A percentile compares a stretch with the other conserved stretches of the same genome.
phyloP scores from a whole-genome alignment of 2,329 filamentous ascomycete species.

The Cladobotryum protrusum region DNA sequence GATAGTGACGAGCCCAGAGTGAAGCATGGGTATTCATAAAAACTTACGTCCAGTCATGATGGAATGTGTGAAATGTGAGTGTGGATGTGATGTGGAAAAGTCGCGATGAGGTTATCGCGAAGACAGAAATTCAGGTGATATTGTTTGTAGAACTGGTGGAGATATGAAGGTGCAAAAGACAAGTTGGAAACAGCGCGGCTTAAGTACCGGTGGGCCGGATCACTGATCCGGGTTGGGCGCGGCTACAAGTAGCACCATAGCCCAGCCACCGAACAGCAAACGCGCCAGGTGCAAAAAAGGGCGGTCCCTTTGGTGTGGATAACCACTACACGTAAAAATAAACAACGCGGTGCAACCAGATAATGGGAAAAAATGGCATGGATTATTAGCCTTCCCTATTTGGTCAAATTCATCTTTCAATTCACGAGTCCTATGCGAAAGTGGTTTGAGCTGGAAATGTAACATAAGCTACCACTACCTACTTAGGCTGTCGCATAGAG shows the following conservation, averaged over 20 bases:
- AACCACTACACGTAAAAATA: background rate
- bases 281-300: background rate
- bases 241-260: background rate
- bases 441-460: too few species aligned
- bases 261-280: background rate
- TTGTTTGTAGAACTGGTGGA: conserved; percentile 1
- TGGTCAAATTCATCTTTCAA: background rate
- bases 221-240: conserved; percentile 29
- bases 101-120: conserved; percentile 5
- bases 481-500: too few species aligned
- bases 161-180: conserved; percentile 15
- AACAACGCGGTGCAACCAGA: background rate
- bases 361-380: background rate
- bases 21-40: too few species aligned
- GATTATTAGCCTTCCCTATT: background rate
- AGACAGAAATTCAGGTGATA: conserved; percentile 5
- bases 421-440: background rate
- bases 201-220: conserved; percentile 35
- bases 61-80: conserved; percentile 13
- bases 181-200: conserved; percentile 26
- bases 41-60: conserved; percentile 33
- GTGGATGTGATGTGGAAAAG: conserved; percentile 7
- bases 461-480: too few species aligned
- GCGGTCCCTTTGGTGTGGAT: background rate
- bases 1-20: background rate